These are phyloP conservation scores for Neohortaea acidophila DNA, from an alignment of 495 filamentous ascomycete species.

Conservation along the genomic window DNA sequence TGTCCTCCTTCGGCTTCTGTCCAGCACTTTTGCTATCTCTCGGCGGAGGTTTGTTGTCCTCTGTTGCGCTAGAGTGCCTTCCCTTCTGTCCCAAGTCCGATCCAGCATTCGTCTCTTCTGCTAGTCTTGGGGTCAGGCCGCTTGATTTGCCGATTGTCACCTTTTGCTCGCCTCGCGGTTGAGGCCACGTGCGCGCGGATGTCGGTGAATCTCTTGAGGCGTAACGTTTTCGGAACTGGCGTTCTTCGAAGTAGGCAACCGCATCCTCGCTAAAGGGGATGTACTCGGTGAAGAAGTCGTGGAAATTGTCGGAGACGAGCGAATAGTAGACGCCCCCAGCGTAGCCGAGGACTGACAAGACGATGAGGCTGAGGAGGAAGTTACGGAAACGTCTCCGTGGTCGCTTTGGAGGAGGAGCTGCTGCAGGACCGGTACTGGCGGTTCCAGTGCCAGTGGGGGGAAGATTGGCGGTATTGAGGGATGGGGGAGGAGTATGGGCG, in stretches of 20 bases:
- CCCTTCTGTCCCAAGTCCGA: slow-evolving; percentile 20
- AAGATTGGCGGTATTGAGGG: slow-evolving; percentile 13
- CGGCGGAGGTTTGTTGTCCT: too few relatives aligned
- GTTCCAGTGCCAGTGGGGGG: slow-evolving; percentile 25
- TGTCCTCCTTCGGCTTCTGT: slow-evolving; percentile 18
- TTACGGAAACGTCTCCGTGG: slow-evolving; percentile 65
- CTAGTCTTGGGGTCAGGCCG: slow-evolving; percentile 69
- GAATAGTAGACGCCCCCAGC: slow-evolving; percentile 83
- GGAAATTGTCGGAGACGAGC: slow-evolving; percentile 88
- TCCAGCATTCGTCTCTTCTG: slow-evolving; percentile 34
- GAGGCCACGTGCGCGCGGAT: slow-evolving; percentile 25
- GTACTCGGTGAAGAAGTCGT: slow-evolving; percentile 98
- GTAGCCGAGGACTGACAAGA: slow-evolving; percentile 63
- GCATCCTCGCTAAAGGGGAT: slow-evolving; percentile 87
- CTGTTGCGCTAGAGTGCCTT: slow-evolving; percentile 26
- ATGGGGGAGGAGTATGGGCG: slow-evolving; percentile 37
- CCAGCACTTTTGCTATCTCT: too few relatives aligned
- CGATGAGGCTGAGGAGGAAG: slow-evolving; percentile 53
- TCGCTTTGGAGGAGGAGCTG: slow-evolving; percentile 27
- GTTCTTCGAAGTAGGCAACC: slow-evolving; percentile 94
- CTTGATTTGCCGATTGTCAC: slow-evolving; percentile 74
- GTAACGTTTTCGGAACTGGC: slow-evolving; percentile 83
- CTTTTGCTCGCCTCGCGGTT: slow-evolving; percentile 40
- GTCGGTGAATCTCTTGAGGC: slow-evolving; percentile 39
- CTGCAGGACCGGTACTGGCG: slow-evolving; percentile 22